These are phyloP conservation scores for Psilocybe cubensis DNA, from an alignment of 768 basidiomycete genomes.

Conservation along the genomic window DNA sequence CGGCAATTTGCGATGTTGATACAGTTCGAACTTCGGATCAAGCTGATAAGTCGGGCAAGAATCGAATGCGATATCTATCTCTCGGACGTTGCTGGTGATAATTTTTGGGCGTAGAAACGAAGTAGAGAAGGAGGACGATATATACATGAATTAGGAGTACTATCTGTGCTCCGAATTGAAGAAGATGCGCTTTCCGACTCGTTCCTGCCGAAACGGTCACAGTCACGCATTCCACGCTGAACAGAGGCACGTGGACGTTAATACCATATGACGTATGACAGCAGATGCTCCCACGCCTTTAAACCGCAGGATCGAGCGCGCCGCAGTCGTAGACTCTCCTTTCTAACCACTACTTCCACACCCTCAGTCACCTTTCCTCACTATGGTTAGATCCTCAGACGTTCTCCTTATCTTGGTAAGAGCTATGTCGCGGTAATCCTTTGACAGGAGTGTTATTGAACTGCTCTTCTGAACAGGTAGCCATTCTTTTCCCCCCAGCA, in stretches of 20 bases:
- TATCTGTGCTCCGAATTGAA: no score
- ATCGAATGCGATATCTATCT: no score
- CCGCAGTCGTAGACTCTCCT: not conserved
- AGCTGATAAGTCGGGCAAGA: no score
- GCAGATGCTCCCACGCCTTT: not conserved
- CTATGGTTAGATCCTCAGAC: conserved; percentile 69
- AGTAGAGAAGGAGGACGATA: no score
- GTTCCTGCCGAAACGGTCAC: no score
- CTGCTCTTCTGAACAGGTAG: conserved; percentile 47
- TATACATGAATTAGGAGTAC: no score
- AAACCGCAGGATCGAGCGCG: not conserved
- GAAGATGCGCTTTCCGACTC: no score
- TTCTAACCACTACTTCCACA: not conserved
- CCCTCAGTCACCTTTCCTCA: conserved; percentile 11
- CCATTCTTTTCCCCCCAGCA: conserved; percentile 83
- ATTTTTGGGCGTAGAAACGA: no score
- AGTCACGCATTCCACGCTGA: no score
- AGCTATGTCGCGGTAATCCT: conserved; percentile 6
- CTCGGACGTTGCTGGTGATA: no score
- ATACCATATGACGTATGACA: not conserved
- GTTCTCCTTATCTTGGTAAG: conserved; percentile 77
- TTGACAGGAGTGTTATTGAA: not conserved
- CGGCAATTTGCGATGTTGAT: no score
- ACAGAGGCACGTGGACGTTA: not conserved
- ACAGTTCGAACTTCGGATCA: no score